Percentiles rank a stretch among this genome's conserved stretches.
phyloP scores from a whole-genome alignment of 306 rosid genomes.

The Erythrophleum fordii region DNA sequence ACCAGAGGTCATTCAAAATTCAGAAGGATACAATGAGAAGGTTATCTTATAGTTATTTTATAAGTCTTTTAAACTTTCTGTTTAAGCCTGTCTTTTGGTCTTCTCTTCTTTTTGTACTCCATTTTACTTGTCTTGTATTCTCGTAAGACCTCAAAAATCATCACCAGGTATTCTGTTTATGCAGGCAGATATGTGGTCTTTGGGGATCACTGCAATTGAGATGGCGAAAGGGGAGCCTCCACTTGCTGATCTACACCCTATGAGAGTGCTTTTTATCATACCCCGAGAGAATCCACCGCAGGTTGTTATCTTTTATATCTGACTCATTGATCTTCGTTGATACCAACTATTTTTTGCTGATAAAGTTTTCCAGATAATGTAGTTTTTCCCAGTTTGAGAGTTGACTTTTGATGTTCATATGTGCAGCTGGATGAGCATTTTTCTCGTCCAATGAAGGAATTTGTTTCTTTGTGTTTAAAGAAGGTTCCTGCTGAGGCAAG shows the following conservation, averaged over 20 bases:
- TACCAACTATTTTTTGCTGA: slow-evolving; percentile 18
- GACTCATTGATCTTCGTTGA: slow-evolving; percentile 26
- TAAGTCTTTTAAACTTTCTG: slow-evolving; percentile 23
- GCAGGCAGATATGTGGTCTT: slow-evolving; percentile 99
- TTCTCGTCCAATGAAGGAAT: slow-evolving; percentile 94
- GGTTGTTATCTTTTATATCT: slow-evolving; percentile 49
- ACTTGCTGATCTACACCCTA: slow-evolving; percentile 97
- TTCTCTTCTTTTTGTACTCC: slow-evolving; percentile 28
- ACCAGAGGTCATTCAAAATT: slow-evolving; percentile 97
- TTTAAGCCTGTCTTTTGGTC: slow-evolving; percentile 23
- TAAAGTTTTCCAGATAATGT: slow-evolving; percentile 29
- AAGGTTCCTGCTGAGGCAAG: slow-evolving; percentile 96
- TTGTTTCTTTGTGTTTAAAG: slow-evolving; percentile 90
- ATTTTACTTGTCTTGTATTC: not conserved
- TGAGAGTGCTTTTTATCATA: slow-evolving; percentile 97
- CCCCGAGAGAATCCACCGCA: slow-evolving; percentile 99
- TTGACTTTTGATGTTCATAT: slow-evolving; percentile 40
- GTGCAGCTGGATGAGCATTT: slow-evolving; percentile 98
- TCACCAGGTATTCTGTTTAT: slow-evolving; percentile 45
- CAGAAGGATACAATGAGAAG: slow-evolving; percentile 98
- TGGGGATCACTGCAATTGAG: slow-evolving; percentile 97
- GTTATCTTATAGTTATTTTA: slow-evolving; percentile 49
- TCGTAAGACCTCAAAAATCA: slow-evolving; percentile 35
- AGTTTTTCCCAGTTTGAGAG: slow-evolving; percentile 26
- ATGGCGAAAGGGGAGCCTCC: slow-evolving; percentile 99